Evolutionary conservation across 495 filamentous ascomycete genomes (phyloP), one percentile per base, ranked within the genome.

Genomic region (Pseudomonodictys pantanalensis): DNA sequence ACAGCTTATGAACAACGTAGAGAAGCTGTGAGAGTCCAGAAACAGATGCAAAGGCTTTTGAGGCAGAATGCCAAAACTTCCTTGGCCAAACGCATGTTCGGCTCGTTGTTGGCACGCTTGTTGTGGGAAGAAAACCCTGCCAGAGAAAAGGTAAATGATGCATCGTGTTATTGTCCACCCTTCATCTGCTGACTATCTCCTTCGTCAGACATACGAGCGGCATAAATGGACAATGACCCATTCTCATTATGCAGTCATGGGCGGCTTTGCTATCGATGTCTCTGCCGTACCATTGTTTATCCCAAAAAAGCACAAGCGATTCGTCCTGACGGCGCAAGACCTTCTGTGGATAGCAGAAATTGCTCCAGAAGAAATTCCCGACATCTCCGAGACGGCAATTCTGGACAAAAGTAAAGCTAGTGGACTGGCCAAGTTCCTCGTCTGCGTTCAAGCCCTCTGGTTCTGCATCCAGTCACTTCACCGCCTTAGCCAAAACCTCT

Each of bases 401-500:
- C 44, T 57, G 28, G 73, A 77, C 46, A 74, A 73, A 58, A 76
- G 67, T 44, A 78, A 79, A 67, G 68, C 73, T 8, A 69, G 72
- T 56, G 53, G 64, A 0, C 38, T 78, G 7, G 66, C 71, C 22
- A 74, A 70, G 32, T 18, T 56, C 11, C 20, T 77, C 15, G 63
- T 71, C 1, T 71, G 71, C 46, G 20, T 62, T 2, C 74, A 77
- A 59, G 72, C 62, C 3, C 0, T 56, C 0, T 79, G 77, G 76
- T 73, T 77, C 45, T 65, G 53, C 41, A 20, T 71, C 2, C 42
- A 69, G 45, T 72, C 72, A 33, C 58, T 72, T 10, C 11, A 48
- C 0, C 65, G 76, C 12, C 32, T 64, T 8, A 63, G 52, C 1
- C 56, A 70, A n/a, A 29, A 28, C 0, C 48, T 78, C 0, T 39